Evolutionary conservation across 2,329 filamentous ascomycete genomes (phyloP).

Genomic region (Chalaropsis thielavioides): DNA sequence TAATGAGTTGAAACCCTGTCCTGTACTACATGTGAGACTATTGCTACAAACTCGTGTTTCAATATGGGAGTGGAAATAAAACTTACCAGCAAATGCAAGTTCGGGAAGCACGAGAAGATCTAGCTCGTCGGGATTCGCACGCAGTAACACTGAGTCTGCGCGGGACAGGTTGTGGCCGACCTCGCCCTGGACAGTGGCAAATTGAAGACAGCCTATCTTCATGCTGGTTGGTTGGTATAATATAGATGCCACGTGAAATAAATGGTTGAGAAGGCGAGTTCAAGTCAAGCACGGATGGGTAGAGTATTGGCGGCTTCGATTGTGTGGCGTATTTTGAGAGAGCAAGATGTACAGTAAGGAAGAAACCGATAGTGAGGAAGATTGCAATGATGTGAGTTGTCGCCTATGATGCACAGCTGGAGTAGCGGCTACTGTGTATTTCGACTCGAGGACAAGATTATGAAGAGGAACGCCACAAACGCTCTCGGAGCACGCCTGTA

Average conservation of each 20-base stretch:
- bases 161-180: constrained; percentile 54
- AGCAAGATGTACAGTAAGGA: too few species aligned
- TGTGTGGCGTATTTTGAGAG: too few species aligned
- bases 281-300: neutral
- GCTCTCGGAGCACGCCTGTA: neutral
- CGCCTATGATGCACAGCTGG: too few species aligned
- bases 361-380: too few species aligned
- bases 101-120: constrained; percentile 56
- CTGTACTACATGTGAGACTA: constrained; percentile 24
- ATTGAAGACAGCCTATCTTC: constrained; percentile 58
- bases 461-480: neutral
- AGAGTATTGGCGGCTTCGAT: neutral
- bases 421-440: neutral
- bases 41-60: constrained; percentile 42
- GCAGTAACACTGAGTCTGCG: constrained; percentile 46
- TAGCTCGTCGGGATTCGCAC: constrained; percentile 31
- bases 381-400: too few species aligned
- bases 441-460: neutral
- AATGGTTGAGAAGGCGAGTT: neutral
- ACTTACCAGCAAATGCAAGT: constrained; percentile 38
- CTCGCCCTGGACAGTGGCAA: constrained; percentile 54
- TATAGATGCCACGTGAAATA: neutral
- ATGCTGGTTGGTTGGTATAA: constrained; percentile 26
- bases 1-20: constrained; percentile 54
- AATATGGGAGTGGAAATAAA: constrained; percentile 22